phyloP scores from a whole-genome alignment of 345 rosid species.

The Alliaria petiolata region DNA sequence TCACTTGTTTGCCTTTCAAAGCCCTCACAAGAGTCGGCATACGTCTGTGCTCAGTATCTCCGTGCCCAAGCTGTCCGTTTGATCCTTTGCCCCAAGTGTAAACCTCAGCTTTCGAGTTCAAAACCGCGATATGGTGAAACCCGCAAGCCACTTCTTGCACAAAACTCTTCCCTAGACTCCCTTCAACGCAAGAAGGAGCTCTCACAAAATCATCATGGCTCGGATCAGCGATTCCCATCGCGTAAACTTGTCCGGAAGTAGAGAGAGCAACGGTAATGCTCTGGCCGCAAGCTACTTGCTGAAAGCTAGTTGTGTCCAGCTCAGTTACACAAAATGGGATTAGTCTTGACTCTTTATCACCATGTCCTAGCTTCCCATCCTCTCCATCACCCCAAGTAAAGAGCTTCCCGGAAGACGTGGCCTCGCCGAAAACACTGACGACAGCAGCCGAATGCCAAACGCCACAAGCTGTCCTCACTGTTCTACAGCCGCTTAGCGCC shows the following conservation, averaged over 20 bases:
- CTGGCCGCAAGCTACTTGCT: constrained; percentile 62
- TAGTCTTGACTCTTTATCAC: constrained; percentile 45
- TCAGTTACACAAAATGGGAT: constrained; percentile 47
- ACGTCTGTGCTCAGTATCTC: constrained; percentile 41
- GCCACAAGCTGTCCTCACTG: constrained; percentile 49
- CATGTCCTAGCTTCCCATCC: constrained; percentile 61
- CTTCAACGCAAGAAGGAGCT: constrained; percentile 47
- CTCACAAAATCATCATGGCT: constrained; percentile 43
- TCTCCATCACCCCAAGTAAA: constrained; percentile 75
- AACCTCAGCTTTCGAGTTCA: constrained; percentile 57
- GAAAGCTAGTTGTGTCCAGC: constrained; percentile 44
- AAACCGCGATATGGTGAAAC: constrained; percentile 52
- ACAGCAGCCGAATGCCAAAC: constrained; percentile 74
- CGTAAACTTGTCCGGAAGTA: constrained; percentile 44
- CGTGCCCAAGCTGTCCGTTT: constrained; percentile 63
- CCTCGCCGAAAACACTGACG: constrained; percentile 39
- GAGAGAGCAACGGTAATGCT: constrained; percentile 54
- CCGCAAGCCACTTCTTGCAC: constrained; percentile 63
- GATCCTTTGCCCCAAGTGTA: constrained; percentile 69
- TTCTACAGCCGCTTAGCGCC: constrained; percentile 43
- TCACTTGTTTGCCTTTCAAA: constrained; percentile 54
- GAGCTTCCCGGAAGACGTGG: constrained; percentile 40
- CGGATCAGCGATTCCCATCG: constrained; percentile 51
- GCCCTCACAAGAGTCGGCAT: constrained; percentile 56
- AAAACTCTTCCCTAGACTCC: constrained; percentile 37